Conservation (phyloP, 2,329 filamentous ascomycete genomes). For the Lecanicillium sp. region DNA sequence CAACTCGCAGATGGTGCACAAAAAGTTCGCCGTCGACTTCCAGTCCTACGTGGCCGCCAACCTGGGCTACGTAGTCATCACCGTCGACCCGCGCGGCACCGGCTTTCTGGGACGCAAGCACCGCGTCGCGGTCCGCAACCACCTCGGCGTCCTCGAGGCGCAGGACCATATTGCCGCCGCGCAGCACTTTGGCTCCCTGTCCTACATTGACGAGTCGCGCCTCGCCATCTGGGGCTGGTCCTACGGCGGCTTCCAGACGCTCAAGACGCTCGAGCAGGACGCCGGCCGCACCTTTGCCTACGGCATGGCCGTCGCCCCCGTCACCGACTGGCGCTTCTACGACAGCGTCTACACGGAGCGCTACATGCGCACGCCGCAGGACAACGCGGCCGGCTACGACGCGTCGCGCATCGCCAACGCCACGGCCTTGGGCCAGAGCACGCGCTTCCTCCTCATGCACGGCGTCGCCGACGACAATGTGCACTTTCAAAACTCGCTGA, state of each 20-base stretch:
- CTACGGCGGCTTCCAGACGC: constrained; percentile 88
- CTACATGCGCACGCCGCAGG: constrained; percentile 91
- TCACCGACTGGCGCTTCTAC: constrained; percentile 98
- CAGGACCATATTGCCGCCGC: constrained; percentile 87
- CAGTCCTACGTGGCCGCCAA: constrained; percentile 80
- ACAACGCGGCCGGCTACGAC: constrained; percentile 72
- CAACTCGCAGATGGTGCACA: constrained; percentile 80
- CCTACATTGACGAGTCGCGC: constrained; percentile 73
- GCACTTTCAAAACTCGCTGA: constrained; percentile 90
- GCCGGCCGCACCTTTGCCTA: constrained; percentile 87
- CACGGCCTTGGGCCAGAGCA: constrained; percentile 63
- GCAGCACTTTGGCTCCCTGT: constrained; percentile 71
- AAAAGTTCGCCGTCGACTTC: constrained; percentile 78
- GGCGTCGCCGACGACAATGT: constrained; percentile 97
- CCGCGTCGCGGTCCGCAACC: constrained; percentile 72
- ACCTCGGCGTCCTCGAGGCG: constrained; percentile 79
- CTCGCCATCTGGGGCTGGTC: constrained; percentile 99
- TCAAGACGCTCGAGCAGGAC: constrained; percentile 91
- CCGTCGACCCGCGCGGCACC: constrained; percentile 87
- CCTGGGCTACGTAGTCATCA: constrained; percentile 89
- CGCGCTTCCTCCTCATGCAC: constrained; percentile 92
- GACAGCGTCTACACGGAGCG: constrained; percentile 91
- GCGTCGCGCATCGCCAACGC: constrained; percentile 68
- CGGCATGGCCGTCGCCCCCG: constrained; percentile 95
- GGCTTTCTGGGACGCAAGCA: constrained; percentile 82